Evolutionary conservation across 805 yeast genomes (phyloP), one percentile per base, ranked within the genome.

Genomic region (Yarrowia hollandica): DNA sequence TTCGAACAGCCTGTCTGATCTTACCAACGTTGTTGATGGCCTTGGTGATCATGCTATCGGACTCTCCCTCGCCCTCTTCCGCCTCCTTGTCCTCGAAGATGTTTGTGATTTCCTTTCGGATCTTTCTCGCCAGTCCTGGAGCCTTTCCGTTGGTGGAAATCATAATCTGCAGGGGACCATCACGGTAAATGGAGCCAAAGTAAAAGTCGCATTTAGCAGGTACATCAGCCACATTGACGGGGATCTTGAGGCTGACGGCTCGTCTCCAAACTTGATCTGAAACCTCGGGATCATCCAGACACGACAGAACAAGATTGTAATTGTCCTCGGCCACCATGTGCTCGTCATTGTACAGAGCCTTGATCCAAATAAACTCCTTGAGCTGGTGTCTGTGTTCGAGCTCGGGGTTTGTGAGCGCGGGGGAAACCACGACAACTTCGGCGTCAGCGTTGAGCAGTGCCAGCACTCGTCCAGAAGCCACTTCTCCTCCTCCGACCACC

Each of bases 181-280:
- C 81, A 66, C 87, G 78, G 69, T 81, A 83, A 74, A 85, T 83
- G 21, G 91, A 81, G 1, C 96, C 96, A 70, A 88, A 88, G 73
- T 87, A 88, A 71, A 87, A 88, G 70, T 88, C 96, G 73, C 96
- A 88, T 61, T 82, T 74, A n/a, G 80, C 79, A 2, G 96, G 95
- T 62, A 86, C 86, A 69, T 88, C 96, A 1, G 96, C 96, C 35
- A 88, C 84, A 67, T 88, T 88, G 21, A 86, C 89, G 22, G 69
- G 89, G 64, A 60, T 82, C 72, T 41, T 75, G 73, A 62, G 77
- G 71, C 62, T 75, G 71, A 70, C 68, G 62, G 80, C 75, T 48
- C 73, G 72, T 62, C 80, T 77, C 68, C 84, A 88, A 18, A 88
- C 82, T 63, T 72, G 71, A 19, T 78, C 74, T 30, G 88, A 82